phyloP scores from a whole-genome alignment of 2,329 filamentous ascomycete species.

The Botryotinia globosa region DNA sequence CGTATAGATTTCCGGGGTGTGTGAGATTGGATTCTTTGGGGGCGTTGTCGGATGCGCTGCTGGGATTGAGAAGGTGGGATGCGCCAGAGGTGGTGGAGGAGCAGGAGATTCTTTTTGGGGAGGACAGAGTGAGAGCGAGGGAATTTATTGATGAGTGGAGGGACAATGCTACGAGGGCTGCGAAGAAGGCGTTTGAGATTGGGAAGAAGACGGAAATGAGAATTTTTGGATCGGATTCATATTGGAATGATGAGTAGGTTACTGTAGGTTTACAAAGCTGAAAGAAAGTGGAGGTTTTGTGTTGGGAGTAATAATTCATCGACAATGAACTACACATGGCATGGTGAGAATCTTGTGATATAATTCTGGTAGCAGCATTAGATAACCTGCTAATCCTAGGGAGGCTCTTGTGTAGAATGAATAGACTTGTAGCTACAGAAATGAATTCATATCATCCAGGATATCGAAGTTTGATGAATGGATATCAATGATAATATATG shows the following conservation, averaged over 20 bases:
- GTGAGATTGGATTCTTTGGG: not conserved
- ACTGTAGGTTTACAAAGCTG: not conserved
- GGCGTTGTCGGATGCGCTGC: not conserved
- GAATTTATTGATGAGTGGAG: not conserved
- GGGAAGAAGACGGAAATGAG: not conserved
- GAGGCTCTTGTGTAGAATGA: not conserved
- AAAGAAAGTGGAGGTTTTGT: not conserved
- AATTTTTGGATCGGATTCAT: not conserved
- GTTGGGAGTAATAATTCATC: not conserved
- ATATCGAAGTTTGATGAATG: not conserved
- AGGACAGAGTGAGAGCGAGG: not conserved
- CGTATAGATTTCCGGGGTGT: not conserved
- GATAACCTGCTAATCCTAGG: not conserved
- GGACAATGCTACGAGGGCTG: not conserved
- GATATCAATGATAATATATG: not conserved
- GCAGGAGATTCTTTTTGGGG: not conserved
- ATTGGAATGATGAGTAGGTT: not conserved
- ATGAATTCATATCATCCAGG: not conserved
- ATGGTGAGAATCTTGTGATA: not conserved
- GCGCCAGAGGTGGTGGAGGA: not conserved
- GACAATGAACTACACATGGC: fast-evolving
- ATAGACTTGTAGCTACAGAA: not conserved
- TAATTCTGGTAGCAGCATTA: not conserved
- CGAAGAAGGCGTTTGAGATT: not conserved
- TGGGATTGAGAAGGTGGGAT: not conserved